Conservation (phyloP, 495 filamentous ascomycete species). For the Lindgomyces ingoldianus region DNA sequence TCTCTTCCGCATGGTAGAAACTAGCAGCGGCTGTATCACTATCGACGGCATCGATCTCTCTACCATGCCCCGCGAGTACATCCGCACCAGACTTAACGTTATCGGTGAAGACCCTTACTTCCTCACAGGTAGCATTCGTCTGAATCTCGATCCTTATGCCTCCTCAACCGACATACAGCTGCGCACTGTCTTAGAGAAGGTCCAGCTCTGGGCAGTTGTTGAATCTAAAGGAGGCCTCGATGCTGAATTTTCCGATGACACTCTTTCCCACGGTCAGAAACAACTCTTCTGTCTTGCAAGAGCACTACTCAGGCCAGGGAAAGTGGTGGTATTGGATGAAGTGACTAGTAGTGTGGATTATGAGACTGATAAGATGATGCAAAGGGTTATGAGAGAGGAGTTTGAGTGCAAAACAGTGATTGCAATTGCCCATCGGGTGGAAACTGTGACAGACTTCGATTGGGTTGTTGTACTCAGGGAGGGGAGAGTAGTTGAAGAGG, state of each 20-base stretch:
- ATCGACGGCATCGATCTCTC: conserved; percentile 59
- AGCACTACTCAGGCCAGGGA: conserved; percentile 1
- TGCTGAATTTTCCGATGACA: too few species aligned
- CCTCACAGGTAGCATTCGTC: conserved; percentile 49
- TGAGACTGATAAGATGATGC: conserved; percentile 60
- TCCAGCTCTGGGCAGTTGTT: conserved; percentile 1
- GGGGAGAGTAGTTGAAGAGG: conserved; percentile 52
- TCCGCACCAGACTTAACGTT: conserved; percentile 58
- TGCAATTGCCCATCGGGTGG: conserved; percentile 64
- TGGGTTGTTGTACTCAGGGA: conserved; percentile 52
- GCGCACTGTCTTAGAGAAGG: conserved; percentile 3
- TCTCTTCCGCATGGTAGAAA: conserved; percentile 47
- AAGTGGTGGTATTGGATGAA: conserved; percentile 9
- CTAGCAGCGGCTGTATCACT: conserved; percentile 47
- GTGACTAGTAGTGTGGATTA: conserved; percentile 48
- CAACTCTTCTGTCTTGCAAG: conserved; percentile 16
- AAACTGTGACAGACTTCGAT: conserved; percentile 59
- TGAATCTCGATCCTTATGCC: conserved; percentile 43
- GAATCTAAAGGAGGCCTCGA: neutral
- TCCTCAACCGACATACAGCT: conserved; percentile 1
- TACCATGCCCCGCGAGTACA: conserved; percentile 53
- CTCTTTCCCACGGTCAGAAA: conserved; percentile 13
- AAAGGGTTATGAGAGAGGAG: conserved; percentile 59
- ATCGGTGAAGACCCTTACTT: conserved; percentile 63
- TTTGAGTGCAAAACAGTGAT: conserved; percentile 61